phyloP scores from a whole-genome alignment of 2,329 filamentous ascomycete genomes.

The Nannizzia gypsea region DNA sequence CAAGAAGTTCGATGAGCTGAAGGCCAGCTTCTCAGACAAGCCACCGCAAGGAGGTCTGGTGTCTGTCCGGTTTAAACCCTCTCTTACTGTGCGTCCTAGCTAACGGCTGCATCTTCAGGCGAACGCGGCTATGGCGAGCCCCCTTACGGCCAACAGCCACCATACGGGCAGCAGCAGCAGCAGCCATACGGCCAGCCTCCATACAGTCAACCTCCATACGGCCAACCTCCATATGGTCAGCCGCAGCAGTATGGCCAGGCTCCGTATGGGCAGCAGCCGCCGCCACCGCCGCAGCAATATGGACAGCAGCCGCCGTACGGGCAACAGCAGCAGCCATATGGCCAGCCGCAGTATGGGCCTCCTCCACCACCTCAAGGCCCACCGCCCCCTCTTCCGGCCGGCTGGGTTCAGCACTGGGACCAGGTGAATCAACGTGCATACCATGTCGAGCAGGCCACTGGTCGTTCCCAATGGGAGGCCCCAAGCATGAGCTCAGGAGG shows the following conservation, averaged over 20 bases:
- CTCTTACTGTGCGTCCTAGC: too few species aligned
- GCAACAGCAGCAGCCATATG: conserved; percentile 7
- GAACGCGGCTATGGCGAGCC: conserved; percentile 12
- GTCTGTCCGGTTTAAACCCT: too few species aligned
- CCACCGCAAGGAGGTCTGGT: background rate
- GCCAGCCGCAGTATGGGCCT: conserved; percentile 15
- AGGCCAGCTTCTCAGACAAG: conserved; percentile 29
- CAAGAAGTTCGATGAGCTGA: conserved; percentile 39
- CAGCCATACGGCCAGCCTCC: background rate
- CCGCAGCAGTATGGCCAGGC: background rate
- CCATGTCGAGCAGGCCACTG: conserved; percentile 39
- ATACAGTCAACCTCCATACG: conserved; percentile 9
- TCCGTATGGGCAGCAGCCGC: conserved; percentile 1
- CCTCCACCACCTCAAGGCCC: conserved; percentile 24
- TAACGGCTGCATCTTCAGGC: background rate
- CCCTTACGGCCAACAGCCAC: conserved; percentile 14
- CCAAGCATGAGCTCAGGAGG: conserved; percentile 49
- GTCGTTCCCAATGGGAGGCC: conserved; percentile 40
- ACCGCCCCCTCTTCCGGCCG: conserved; percentile 29
- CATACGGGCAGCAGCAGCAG: conserved; percentile 15
- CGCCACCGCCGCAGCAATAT: conserved; percentile 11
- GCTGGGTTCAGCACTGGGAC: conserved; percentile 39
- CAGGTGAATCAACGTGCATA: conserved; percentile 36
- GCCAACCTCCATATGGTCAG: conserved; percentile 16
- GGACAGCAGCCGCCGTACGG: conserved; percentile 15